Conservation (phyloP, 495 filamentous ascomycete genomes). For the Aspergillus haitiensis region DNA sequence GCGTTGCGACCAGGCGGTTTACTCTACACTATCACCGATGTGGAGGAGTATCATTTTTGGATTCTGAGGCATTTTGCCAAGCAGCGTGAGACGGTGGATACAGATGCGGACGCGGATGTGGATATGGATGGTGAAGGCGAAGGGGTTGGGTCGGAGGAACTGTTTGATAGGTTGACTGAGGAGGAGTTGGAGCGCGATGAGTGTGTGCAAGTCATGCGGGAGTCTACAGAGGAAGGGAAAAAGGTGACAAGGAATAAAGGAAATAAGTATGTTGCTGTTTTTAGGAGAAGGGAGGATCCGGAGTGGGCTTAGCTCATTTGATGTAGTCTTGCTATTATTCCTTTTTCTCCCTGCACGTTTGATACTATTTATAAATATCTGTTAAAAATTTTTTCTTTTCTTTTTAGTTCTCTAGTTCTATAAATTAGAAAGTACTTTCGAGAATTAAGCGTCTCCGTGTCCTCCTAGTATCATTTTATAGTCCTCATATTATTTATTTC, state of each 20-base stretch:
- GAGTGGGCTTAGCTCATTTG: slow-evolving; percentile 53
- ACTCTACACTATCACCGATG: slow-evolving; percentile 95
- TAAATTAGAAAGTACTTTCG: neutral
- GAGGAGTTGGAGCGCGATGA: slow-evolving; percentile 70
- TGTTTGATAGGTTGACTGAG: slow-evolving; percentile 56
- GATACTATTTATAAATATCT: neutral
- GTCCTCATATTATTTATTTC: too few species aligned
- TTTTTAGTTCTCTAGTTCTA: neutral
- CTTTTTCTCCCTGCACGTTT: neutral
- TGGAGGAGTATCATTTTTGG: slow-evolving; percentile 91
- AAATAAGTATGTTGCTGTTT: slow-evolving; percentile 83
- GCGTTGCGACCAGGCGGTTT: slow-evolving; percentile 78
- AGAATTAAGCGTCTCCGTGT: too few species aligned
- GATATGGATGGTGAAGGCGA: slow-evolving; percentile 10
- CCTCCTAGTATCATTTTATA: too few species aligned
- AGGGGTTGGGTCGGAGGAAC: slow-evolving; percentile 44
- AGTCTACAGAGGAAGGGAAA: slow-evolving; percentile 93
- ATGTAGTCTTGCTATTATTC: slow-evolving; percentile 1
- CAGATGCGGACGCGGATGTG: slow-evolving; percentile 29
- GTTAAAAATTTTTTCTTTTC: neutral
- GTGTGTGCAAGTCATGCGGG: slow-evolving; percentile 78
- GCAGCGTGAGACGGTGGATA: slow-evolving; percentile 26
- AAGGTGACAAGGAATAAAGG: slow-evolving; percentile 92
- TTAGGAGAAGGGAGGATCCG: slow-evolving; percentile 76
- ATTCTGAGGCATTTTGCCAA: slow-evolving; percentile 78